A percentile compares a stretch with the other conserved stretches of the same genome.
Conservation (phyloP, 2,329 filamentous ascomycete genomes). For the Pseudopyricularia cyperi region DNA sequence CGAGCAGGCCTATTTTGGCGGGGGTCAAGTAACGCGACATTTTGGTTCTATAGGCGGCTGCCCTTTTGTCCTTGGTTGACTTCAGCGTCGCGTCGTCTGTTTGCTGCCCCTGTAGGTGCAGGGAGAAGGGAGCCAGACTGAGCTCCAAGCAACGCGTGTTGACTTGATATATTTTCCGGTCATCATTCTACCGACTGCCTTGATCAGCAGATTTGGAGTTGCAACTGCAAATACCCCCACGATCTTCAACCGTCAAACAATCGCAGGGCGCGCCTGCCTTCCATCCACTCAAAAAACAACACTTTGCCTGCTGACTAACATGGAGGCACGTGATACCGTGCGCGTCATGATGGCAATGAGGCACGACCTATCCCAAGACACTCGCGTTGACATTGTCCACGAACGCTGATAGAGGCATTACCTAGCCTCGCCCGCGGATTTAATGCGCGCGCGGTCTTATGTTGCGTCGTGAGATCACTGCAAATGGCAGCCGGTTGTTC, state of each 20-base stretch:
- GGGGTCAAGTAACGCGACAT: constrained; percentile 67
- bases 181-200: neutral
- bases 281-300: no score
- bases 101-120: neutral
- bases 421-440: neutral
- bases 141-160: neutral
- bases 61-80: neutral
- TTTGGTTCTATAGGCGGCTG: neutral
- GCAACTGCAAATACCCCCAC: no score
- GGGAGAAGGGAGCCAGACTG: neutral
- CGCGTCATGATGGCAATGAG: no score
- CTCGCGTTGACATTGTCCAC: no score
- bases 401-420: no score
- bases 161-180: neutral
- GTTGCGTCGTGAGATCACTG: neutral
- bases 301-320: no score
- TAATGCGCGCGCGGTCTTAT: neutral
- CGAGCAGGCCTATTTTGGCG: constrained; percentile 71
- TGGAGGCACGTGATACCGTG: no score
- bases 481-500: neutral
- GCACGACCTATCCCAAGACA: no score
- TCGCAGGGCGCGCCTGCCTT: no score
- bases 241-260: no score
- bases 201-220: no score
- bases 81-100: neutral